A percentile compares a stretch with the other conserved stretches of the same genome.
Conservation (phyloP, 2,329 filamentous ascomycete genomes). For the Trematosphaeria pertusa region DNA sequence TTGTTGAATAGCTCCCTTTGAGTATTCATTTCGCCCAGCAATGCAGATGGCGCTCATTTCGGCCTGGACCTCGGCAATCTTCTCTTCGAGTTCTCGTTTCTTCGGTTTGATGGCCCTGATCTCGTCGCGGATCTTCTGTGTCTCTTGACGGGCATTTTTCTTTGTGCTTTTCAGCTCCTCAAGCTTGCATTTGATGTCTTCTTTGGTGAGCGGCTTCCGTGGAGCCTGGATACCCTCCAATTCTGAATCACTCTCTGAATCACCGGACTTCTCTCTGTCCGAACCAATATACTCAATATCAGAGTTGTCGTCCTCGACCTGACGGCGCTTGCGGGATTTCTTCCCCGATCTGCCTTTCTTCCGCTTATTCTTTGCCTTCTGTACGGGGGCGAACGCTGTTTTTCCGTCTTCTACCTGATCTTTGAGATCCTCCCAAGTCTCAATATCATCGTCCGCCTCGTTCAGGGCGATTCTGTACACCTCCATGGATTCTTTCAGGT, state of each 20-base stretch:
- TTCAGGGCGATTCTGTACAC: conserved; percentile 44
- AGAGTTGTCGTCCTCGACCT: conserved; percentile 16
- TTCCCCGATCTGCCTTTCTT: conserved; percentile 39
- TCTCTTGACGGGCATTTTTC: conserved; percentile 49
- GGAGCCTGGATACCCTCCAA: conserved; percentile 27
- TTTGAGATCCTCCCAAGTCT: conserved; percentile 54
- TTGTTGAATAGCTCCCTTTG: conserved; percentile 60
- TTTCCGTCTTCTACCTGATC: conserved; percentile 51
- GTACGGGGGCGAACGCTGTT: conserved; percentile 49
- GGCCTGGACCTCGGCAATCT: conserved; percentile 41
- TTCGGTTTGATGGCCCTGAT: conserved; percentile 40
- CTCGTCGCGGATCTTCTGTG: conserved; percentile 31
- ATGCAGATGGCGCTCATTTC: conserved; percentile 57
- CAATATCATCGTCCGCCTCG: conserved; percentile 51
- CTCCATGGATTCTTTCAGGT: conserved; percentile 43
- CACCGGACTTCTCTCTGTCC: conserved; percentile 33
- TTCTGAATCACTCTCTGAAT: conserved; percentile 30
- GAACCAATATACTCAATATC: conserved; percentile 25
- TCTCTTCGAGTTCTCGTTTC: conserved; percentile 36
- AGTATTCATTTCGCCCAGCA: conserved; percentile 62
- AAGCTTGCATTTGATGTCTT: conserved; percentile 53
- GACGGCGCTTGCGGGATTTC: conserved; percentile 27
- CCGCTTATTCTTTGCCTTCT: conserved; percentile 47
- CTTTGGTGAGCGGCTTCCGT: conserved; percentile 48
- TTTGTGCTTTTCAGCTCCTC: conserved; percentile 52